phyloP scores from a whole-genome alignment of 495 filamentous ascomycete species.

The Stereocaulon alpinum region DNA sequence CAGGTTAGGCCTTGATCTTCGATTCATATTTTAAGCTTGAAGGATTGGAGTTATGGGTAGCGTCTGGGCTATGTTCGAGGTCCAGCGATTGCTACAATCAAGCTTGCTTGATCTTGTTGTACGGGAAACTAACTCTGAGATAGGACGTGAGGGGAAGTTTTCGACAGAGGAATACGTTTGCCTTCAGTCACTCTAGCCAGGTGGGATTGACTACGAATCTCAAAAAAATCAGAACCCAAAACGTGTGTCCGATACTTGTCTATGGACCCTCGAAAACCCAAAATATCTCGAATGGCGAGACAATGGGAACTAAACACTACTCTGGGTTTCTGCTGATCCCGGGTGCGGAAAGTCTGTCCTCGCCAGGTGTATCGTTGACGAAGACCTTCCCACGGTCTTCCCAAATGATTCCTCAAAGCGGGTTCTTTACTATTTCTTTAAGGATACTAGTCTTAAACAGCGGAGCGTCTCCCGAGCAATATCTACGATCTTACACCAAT shows the following conservation, averaged over 20 bases:
- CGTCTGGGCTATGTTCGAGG: neutral
- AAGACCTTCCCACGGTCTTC: slow-evolving; percentile 5
- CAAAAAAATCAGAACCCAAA: slow-evolving; percentile 18
- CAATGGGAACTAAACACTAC: slow-evolving; percentile 23
- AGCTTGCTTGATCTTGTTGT: neutral
- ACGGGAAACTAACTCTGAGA: neutral
- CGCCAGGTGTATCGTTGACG: slow-evolving; percentile 26
- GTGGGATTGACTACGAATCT: slow-evolving; percentile 14
- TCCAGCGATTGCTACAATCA: neutral
- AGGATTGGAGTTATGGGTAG: neutral
- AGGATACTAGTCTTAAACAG: slow-evolving; percentile 30
- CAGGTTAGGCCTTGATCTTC: neutral
- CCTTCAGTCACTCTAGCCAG: slow-evolving; percentile 1
- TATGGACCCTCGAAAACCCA: slow-evolving; percentile 25
- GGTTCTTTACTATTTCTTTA: slow-evolving; percentile 39
- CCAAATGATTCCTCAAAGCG: neutral
- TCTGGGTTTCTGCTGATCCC: slow-evolving; percentile 37
- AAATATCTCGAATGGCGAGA: slow-evolving; percentile 26
- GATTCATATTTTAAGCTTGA: neutral
- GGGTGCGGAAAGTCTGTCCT: slow-evolving; percentile 39
- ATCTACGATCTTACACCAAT: slow-evolving; percentile 34
- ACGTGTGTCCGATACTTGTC: slow-evolving; percentile 5
- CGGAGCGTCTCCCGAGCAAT: slow-evolving; percentile 27
- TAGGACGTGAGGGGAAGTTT: neutral
- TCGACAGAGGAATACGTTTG: neutral